These are phyloP conservation scores for Micromonas pusilla DNA, from an alignment of 139 green algal species.

Conservation along the genomic window DNA sequence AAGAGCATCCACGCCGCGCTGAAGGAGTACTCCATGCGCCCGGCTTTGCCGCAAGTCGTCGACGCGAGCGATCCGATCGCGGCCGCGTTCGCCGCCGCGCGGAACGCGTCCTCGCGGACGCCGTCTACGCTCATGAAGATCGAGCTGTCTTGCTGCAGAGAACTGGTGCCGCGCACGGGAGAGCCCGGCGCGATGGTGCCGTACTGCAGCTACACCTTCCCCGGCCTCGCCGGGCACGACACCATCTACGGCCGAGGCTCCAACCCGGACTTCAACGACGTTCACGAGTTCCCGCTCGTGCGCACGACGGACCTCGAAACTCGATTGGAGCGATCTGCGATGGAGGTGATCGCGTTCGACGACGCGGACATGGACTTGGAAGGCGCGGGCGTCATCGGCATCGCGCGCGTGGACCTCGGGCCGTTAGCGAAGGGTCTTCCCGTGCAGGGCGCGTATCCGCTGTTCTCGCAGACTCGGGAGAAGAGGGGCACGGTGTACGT, in stretches of 20 bases:
- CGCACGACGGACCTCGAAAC: background rate
- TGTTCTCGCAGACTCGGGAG: background rate
- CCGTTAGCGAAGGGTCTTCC: background rate
- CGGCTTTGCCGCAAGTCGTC: background rate
- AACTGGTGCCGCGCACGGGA: background rate
- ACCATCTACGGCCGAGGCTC: background rate
- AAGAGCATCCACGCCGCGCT: background rate
- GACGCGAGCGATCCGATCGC: background rate
- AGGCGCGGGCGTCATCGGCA: slow-evolving; percentile 12
- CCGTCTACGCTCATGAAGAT: background rate
- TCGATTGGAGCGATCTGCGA: background rate
- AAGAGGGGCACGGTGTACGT: background rate
- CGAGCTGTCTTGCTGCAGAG: background rate
- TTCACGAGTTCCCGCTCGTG: background rate
- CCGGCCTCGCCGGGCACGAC: slow-evolving; percentile 12
- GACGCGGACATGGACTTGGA: slow-evolving; percentile 23
- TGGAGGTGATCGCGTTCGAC: slow-evolving; percentile 21
- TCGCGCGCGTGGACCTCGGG: background rate
- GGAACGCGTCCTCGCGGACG: background rate
- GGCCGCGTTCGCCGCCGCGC: background rate
- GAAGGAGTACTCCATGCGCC: background rate
- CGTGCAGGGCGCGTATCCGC: background rate
- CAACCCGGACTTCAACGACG: slow-evolving; percentile 7
- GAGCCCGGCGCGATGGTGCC: background rate
- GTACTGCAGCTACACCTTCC: slow-evolving; percentile 23